Evolutionary conservation across 1,284 basidiomycete species (phyloP).

Genomic region (Rhodotorula sp.): DNA sequence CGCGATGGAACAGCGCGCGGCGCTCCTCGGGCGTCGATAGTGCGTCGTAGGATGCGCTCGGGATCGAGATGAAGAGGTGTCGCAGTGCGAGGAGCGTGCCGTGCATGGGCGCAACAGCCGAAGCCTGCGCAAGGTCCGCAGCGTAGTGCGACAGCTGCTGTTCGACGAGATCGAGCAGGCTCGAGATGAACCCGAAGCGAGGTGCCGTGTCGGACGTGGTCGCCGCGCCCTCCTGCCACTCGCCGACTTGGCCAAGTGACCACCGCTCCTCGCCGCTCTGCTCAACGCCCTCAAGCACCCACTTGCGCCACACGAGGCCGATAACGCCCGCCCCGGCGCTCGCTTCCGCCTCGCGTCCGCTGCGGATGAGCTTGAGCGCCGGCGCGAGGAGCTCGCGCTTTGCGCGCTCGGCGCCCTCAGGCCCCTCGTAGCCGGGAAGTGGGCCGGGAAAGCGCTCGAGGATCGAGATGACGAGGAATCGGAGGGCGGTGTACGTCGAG

Average conservation of each 20-base stretch:
- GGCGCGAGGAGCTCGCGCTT: conserved; percentile 33
- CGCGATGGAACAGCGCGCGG: conserved; percentile 42
- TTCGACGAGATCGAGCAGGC: conserved; percentile 37
- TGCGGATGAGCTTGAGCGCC: conserved; percentile 40
- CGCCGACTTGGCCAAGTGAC: conserved; percentile 30
- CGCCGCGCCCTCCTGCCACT: conserved; percentile 19
- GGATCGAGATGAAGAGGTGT: conserved; percentile 45
- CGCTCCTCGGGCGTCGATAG: conserved; percentile 29
- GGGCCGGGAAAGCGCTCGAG: conserved; percentile 40
- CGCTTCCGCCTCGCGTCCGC: conserved; percentile 39
- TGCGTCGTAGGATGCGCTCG: conserved; percentile 10
- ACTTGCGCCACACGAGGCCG: conserved; percentile 44
- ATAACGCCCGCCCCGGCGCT: conserved; percentile 44
- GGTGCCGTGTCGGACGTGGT: conserved; percentile 3
- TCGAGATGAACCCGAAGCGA: conserved; percentile 31
- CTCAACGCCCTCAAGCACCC: conserved; percentile 39
- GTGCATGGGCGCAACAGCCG: conserved; percentile 47
- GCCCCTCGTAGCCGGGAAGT: conserved; percentile 37
- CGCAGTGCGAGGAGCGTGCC: conserved; percentile 50
- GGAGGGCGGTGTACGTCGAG: conserved; percentile 37
- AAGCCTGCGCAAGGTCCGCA: conserved; percentile 43
- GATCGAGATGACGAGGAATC: conserved; percentile 30
- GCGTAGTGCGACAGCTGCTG: conserved; percentile 41
- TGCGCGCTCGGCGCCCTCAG: conserved; percentile 15
- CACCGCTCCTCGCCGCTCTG: conserved; percentile 23